Conservation (phyloP, 1,139 yeast genomes). For the Saccharomyces hybrid region DNA sequence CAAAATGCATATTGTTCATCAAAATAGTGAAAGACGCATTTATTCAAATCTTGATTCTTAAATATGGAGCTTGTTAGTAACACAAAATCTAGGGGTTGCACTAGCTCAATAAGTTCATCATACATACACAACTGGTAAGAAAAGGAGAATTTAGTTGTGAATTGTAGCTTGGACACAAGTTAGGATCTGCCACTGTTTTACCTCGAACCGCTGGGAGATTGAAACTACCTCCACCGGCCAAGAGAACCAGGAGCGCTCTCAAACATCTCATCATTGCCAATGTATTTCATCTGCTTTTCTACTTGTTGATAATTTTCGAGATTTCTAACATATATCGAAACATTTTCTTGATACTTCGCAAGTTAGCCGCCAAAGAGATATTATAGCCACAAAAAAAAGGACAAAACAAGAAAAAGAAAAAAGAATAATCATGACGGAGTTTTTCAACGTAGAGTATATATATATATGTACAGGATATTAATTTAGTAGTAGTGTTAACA, state of each 20-base stretch:
- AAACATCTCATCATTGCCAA: background rate
- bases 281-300: background rate
- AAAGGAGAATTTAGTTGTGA: background rate
- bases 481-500: background rate
- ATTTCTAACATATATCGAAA: background rate
- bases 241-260: background rate
- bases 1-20: conserved; percentile 12
- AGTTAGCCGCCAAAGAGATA: background rate
- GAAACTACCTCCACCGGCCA: background rate
- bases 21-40: conserved; percentile 12
- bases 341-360: background rate
- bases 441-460: background rate
- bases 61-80: background rate
- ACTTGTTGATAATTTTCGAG: background rate
- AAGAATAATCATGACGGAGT: background rate
- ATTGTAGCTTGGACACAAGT: conserved; percentile 8
- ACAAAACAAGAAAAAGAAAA: background rate
- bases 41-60: conserved; percentile 3
- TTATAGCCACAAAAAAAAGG: background rate
- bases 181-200: background rate
- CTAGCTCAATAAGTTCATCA: background rate
- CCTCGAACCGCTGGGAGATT: background rate
- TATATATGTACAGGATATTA: conserved; percentile 3
- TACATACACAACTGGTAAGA: conserved; percentile 6
- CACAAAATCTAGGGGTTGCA: background rate